Evolutionary conservation across 257 asterid species (phyloP).

Genomic region (Petunia secreta): DNA sequence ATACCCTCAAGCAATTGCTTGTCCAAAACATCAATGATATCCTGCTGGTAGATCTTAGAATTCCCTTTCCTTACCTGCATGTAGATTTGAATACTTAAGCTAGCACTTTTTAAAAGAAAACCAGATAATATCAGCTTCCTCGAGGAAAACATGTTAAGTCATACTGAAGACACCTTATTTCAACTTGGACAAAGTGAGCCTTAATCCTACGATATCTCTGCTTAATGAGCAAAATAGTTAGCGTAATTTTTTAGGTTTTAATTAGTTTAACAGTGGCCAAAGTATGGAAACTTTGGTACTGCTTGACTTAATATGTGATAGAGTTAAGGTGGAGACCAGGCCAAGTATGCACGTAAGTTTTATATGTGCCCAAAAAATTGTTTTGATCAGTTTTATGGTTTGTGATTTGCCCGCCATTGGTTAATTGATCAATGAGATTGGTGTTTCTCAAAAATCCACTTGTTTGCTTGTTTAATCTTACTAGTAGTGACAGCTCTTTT

Average conservation of each 20-base stretch:
- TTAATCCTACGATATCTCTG: background rate
- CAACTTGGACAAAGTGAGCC: conserved; percentile 1
- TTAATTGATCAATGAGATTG: background rate
- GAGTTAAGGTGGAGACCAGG: background rate
- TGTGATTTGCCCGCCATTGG: background rate
- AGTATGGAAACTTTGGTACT: background rate
- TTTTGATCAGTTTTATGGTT: conserved; percentile 17
- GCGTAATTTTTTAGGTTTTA: background rate
- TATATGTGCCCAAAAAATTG: background rate
- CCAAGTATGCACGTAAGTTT: conserved; percentile 14
- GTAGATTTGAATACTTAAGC: conserved; percentile 19
- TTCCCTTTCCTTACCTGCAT: conserved; percentile 87
- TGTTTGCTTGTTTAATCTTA: conserved; percentile 12
- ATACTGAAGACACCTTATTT: conserved; percentile 1
- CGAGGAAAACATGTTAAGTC: background rate
- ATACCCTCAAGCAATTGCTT: conserved; percentile 98
- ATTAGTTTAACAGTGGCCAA: background rate
- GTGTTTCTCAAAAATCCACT: background rate
- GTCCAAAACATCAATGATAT: conserved; percentile 89
- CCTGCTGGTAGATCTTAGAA: conserved; percentile 81
- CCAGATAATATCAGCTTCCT: background rate
- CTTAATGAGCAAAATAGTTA: background rate
- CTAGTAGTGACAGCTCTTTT: background rate
- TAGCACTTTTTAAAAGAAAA: conserved; percentile 17
- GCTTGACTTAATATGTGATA: background rate